These are phyloP conservation scores for Verticillium isaacii DNA, from an alignment of 2,329 filamentous ascomycete genomes.

Conservation along the genomic window DNA sequence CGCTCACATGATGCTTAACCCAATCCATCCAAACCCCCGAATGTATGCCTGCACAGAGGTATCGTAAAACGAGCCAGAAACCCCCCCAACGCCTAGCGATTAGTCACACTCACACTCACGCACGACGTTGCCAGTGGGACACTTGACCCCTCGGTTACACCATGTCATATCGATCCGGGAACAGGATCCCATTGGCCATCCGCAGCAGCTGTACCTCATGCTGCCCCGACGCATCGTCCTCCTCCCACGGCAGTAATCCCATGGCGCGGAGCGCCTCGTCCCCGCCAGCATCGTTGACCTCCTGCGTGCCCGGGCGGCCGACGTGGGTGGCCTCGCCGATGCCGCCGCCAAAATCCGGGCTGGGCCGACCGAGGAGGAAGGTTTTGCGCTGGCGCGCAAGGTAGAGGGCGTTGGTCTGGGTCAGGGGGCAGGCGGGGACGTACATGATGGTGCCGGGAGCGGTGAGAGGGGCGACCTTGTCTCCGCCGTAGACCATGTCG, in stretches of 20 bases:
- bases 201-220: conserved; percentile 27
- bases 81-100: not conserved
- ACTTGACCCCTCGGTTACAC: not conserved
- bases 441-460: conserved; percentile 27
- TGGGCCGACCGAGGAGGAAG: conserved; percentile 34
- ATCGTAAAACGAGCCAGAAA: too few species aligned
- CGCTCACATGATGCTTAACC: too few species aligned
- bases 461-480: conserved; percentile 30
- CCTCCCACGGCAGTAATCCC: conserved; percentile 36
- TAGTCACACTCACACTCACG: not conserved
- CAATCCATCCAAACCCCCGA: too few species aligned
- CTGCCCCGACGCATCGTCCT: conserved; percentile 26
- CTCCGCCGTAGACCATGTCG: conserved; percentile 66
- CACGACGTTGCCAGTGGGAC: not conserved
- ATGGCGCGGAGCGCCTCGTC: conserved; percentile 34
- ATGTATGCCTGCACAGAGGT: too few species aligned
- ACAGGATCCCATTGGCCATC: conserved; percentile 34
- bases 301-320: conserved; percentile 28
- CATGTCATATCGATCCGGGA: conserved; percentile 32
- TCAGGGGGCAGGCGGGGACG: conserved; percentile 39
- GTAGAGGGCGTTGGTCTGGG: conserved; percentile 53
- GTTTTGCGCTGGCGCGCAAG: conserved; percentile 48
- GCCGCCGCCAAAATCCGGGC: conserved; percentile 31
- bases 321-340: conserved; percentile 26
- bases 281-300: conserved; percentile 33